Percentiles rank a stretch among this genome's conserved stretches.
Conservation (phyloP, 805 yeast species). For the Ogataea ramenticola region DNA sequence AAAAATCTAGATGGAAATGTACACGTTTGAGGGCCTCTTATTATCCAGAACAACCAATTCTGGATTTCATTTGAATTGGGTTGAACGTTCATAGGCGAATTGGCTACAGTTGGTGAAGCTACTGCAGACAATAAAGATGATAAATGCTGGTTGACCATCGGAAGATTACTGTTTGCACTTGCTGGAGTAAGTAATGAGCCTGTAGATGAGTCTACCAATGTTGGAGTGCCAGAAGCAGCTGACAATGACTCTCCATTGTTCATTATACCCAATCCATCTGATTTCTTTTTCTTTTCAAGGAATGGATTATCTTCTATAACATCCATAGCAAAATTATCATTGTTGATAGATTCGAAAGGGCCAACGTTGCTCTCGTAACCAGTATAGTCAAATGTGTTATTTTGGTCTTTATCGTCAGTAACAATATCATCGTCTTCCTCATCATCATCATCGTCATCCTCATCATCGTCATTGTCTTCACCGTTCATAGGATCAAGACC, state of each 20-base stretch:
- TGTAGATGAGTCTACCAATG: not conserved
- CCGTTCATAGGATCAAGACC: constrained; percentile 11
- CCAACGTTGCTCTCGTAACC: constrained; percentile 8
- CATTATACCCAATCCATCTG: not conserved
- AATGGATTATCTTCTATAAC: not conserved
- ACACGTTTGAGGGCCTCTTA: constrained; percentile 55
- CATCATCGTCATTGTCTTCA: constrained; percentile 14
- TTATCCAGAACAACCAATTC: constrained; percentile 60
- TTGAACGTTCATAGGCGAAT: not conserved
- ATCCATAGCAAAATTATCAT: not conserved
- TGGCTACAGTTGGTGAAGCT: not conserved
- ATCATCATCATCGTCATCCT: constrained; percentile 10
- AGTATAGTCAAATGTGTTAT: constrained; percentile 4
- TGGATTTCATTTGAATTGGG: constrained; percentile 29
- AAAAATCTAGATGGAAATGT: constrained; percentile 53
- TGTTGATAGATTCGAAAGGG: not conserved
- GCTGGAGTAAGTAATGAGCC: not conserved
- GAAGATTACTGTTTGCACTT: not conserved
- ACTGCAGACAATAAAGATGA: constrained; percentile 6
- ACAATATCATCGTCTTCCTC: constrained; percentile 15
- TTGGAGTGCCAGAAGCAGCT: not conserved
- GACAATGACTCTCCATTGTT: constrained; percentile 6
- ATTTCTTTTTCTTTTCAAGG: not conserved
- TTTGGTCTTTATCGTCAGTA: constrained; percentile 13
- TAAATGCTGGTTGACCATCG: not conserved